Conservation (phyloP, 2,329 filamentous ascomycete species). For the Ceratocystis eucalypticola region DNA sequence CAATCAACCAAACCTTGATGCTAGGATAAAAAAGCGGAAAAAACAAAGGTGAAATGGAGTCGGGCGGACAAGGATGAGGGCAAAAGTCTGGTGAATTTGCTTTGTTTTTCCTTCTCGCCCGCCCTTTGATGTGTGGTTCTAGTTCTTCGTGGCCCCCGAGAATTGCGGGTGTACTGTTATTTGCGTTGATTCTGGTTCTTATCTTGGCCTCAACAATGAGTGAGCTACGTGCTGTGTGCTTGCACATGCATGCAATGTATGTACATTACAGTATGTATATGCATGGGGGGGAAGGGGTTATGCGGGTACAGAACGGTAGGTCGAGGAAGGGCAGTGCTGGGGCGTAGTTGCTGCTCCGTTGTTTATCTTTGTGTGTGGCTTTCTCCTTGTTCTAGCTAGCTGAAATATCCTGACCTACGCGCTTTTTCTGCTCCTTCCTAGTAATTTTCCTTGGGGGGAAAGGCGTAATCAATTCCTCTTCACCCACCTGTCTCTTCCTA, state of each 20-base stretch:
- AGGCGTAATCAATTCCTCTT: neutral
- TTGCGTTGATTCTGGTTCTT: neutral
- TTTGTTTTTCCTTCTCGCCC: no score
- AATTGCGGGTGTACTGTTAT: neutral
- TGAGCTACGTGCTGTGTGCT: neutral
- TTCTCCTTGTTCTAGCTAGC: neutral
- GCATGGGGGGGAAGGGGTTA: neutral
- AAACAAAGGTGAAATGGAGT: no score
- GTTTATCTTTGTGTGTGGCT: neutral
- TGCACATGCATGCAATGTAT: neutral
- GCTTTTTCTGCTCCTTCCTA: neutral
- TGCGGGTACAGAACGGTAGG: slow-evolving; percentile 1
- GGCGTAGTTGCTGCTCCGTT: no score
- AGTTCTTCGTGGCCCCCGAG: no score
- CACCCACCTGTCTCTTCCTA: neutral
- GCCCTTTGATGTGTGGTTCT: no score
- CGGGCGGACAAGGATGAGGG: no score
- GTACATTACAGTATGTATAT: neutral
- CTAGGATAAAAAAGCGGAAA: no score
- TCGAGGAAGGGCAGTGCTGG: neutral
- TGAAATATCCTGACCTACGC: no score
- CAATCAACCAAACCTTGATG: no score
- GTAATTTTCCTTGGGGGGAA: neutral
- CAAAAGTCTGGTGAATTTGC: no score
- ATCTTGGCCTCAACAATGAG: neutral